Evolutionary conservation across 2,329 filamentous ascomycete species (phyloP), one percentile per base, ranked within the genome.

Genomic region (Diaporthe amygdali): DNA sequence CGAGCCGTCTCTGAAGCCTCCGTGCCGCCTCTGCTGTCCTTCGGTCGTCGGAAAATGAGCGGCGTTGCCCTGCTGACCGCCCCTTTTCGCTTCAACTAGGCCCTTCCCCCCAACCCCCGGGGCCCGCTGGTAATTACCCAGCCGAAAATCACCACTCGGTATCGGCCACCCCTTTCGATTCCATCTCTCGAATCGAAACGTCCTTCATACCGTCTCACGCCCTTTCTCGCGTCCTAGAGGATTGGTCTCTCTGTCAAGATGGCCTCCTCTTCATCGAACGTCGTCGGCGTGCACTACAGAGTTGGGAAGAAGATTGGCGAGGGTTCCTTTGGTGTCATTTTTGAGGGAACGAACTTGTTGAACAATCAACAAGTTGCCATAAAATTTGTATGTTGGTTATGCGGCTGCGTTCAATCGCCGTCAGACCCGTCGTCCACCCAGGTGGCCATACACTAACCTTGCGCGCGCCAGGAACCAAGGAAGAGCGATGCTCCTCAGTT

Each of bases 241-340:
- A 47, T 49, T n/a, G 68, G 49, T 63, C 37, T 32, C 47, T 39
- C 47, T 22, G 47, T 66, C 81, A 81, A 79, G 81, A 96, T 96
- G 94, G 91, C 94, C 71, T 95, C 94, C 75, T 94, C 93, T 72
- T 96, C 94, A 74, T 97, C 95, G 74, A 98, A 98, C 84, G 96
- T 99, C 77, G 96, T 98, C 79, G 96, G 96, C 81, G 96, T 99
- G 76, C 96, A 99, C 86, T 99, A 99, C 84, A 91, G 96, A 76
- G 96, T 99, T 76, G 96, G 96, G 78, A 98, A 98, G 90, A 99
- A 99, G 88, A 98, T 99, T 78, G 96, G 96, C 82, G 96, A 98
- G 90, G 96, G 96, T 75, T 97, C 95, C 47, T 98, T 98, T 80
- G 96, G 96, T 87, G 96, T 98, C 78, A 98, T 98, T 81, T 98